Conservation (phyloP, 2,329 filamentous ascomycete species). For the Colletotrichum sp. region DNA sequence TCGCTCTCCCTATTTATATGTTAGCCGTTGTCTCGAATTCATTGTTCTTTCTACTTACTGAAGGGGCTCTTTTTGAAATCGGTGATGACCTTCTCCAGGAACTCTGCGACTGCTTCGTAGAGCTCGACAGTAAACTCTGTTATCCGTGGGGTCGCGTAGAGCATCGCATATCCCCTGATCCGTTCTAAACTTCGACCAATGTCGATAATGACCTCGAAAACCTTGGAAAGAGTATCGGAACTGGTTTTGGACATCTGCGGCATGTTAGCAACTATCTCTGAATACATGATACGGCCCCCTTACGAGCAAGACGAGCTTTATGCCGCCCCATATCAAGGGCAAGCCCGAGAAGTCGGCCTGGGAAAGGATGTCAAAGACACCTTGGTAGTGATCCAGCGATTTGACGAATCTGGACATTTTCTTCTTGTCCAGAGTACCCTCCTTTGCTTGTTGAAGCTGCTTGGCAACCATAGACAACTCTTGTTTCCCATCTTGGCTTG, state of each 20-base stretch:
- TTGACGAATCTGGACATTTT: slow-evolving; percentile 25
- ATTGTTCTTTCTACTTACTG: background rate
- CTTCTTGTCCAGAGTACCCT: slow-evolving; percentile 12
- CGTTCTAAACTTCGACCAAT: slow-evolving; percentile 28
- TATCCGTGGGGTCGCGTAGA: slow-evolving; percentile 29
- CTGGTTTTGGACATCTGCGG: slow-evolving; percentile 28
- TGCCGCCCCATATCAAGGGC: slow-evolving; percentile 28
- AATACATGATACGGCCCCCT: background rate
- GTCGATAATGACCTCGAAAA: slow-evolving; percentile 29
- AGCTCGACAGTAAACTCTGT: slow-evolving; percentile 28
- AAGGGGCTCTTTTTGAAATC: slow-evolving; percentile 22
- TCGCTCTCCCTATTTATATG: background rate
- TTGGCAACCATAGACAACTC: slow-evolving; percentile 23
- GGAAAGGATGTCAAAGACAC: slow-evolving; percentile 29
- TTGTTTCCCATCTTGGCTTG: slow-evolving; percentile 4
- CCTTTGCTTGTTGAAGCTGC: slow-evolving; percentile 13
- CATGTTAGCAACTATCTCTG: background rate
- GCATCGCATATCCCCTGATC: slow-evolving; percentile 23
- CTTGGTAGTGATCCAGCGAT: slow-evolving; percentile 25
- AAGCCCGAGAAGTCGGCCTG: slow-evolving; percentile 28
- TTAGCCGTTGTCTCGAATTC: background rate
- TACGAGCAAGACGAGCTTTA: slow-evolving; percentile 22
- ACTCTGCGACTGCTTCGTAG: slow-evolving; percentile 29
- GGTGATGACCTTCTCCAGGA: slow-evolving; percentile 24
- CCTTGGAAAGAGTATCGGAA: slow-evolving; percentile 23